A percentile compares a stretch with the other conserved stretches of the same genome.
Evolutionary conservation across 257 asterid species (phyloP).

Genomic region (Przewalskia tangutica): DNA sequence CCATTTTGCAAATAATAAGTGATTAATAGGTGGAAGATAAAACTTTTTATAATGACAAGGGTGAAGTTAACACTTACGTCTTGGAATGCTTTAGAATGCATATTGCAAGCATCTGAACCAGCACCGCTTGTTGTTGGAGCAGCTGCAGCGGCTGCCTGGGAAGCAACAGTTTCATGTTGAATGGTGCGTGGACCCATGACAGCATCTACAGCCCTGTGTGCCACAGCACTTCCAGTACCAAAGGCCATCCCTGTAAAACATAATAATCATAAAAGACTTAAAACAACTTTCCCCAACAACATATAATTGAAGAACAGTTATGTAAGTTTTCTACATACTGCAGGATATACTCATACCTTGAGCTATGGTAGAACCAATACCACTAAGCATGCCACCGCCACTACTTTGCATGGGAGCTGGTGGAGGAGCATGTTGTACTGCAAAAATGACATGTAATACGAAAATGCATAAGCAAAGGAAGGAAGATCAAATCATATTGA

Average conservation of each 20-base stretch:
- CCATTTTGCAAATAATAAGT: neutral
- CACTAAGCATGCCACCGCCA: conserved; percentile 54
- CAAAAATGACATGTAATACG: neutral
- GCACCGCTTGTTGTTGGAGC: conserved; percentile 31
- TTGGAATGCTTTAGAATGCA: conserved; percentile 62
- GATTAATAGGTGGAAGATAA: neutral
- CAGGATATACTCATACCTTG: conserved; percentile 10
- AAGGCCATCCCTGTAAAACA: conserved; percentile 46
- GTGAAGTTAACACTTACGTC: conserved; percentile 36
- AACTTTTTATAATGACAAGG: too few species aligned
- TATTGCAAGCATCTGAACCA: conserved; percentile 45
- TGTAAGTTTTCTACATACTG: neutral
- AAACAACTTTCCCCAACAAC: neutral
- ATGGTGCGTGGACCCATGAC: conserved; percentile 70
- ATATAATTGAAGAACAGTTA: neutral
- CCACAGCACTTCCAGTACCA: conserved; percentile 68
- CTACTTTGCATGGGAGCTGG: conserved; percentile 59
- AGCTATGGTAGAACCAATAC: conserved; percentile 39
- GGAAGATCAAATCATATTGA: neutral
- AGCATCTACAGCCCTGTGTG: conserved; percentile 69
- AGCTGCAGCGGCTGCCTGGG: conserved; percentile 31
- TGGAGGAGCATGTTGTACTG: conserved; percentile 34
- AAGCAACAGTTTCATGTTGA: conserved; percentile 51
- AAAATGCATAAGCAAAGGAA: neutral
- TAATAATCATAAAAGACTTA: neutral